Evolutionary conservation across 2,329 filamentous ascomycete species (phyloP), one percentile per base, ranked within the genome.

Genomic region (Gyromitra esculenta): DNA sequence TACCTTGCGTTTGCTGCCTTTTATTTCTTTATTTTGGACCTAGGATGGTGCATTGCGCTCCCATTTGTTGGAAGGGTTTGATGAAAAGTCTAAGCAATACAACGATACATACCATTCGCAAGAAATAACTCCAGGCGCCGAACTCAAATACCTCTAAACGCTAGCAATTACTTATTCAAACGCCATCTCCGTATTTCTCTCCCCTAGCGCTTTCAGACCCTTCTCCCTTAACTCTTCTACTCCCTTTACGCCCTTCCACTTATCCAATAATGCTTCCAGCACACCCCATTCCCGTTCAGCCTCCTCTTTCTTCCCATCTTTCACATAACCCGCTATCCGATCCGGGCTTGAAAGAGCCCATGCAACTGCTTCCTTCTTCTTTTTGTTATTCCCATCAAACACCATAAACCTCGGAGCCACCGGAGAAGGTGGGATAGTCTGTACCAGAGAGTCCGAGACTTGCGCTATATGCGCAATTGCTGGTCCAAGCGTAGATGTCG

Each of bases 401-500:
- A 25, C 48, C 3, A 18, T 37, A 39, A 74, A 73, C n/a, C 59
- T 72, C 6, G 57, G 60, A 1, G 80, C 81, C 85, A 86, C 75
- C 82, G 82, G 63, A 83, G 81, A 80, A 82, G 84, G 77, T 2
- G 84, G 82, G 1, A 89, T 83, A 2, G 84, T 84, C 56, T 84
- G 81, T 70, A 87, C 86, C 31, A 89, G 82, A 11, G 84, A 79
- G 4, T 69, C 76, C 2, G 80, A 79, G 21, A 84, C 76, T 87
- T 86, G 78, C 86, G 85, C 80, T 90, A 95, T 93, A 78, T 92
- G 90, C 1, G 88, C 88, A 64, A 95, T 91, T 48, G 91, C 91
- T 1, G 90, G 89, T 79, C 91, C 89, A 41, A 94, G 86, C 0
- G 90, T 93, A 59, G 89, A 90, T 1, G 90, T 91, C 83, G 91